Conservation (phyloP, 352 stramenopile species). For the Phytophthora cactorum region DNA sequence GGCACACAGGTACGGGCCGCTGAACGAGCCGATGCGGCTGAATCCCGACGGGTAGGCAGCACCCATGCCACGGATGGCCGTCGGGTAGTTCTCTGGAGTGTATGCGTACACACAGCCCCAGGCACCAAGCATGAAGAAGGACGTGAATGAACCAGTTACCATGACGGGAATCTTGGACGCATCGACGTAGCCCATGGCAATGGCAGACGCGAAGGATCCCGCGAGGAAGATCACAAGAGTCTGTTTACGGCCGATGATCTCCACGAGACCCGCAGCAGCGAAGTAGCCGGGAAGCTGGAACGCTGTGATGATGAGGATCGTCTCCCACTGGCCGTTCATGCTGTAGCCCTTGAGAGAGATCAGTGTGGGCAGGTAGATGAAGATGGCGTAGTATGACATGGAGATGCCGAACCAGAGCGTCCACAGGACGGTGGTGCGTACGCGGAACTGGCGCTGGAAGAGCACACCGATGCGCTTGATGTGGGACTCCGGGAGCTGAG, state of each 20-base stretch:
- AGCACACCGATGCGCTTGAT: conserved; percentile 60
- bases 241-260: conserved; percentile 56
- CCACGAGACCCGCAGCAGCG: conserved; percentile 54
- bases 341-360: conserved; percentile 66
- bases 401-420: conserved; percentile 74
- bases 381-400: conserved; percentile 78
- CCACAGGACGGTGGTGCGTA: conserved; percentile 67
- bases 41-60: conserved; percentile 71
- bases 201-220: conserved; percentile 49
- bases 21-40: conserved; percentile 71
- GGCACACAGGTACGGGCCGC: conserved; percentile 62
- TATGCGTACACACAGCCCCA: conserved; percentile 80
- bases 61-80: conserved; percentile 69
- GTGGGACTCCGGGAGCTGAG: conserved; percentile 51
- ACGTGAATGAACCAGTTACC: conserved; percentile 54
- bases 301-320: conserved; percentile 65
- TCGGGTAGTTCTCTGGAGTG: conserved; percentile 81
- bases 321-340: conserved; percentile 60
- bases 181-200: conserved; percentile 68
- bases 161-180: conserved; percentile 50
- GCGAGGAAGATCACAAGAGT: conserved; percentile 65
- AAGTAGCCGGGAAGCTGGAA: conserved; percentile 75
- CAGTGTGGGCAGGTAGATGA: conserved; percentile 62
- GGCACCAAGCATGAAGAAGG: conserved; percentile 74
- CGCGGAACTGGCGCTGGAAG: conserved; percentile 55